Evolutionary conservation across 2,329 filamentous ascomycete genomes (phyloP).

Genomic region (Apiospora phragmitis): DNA sequence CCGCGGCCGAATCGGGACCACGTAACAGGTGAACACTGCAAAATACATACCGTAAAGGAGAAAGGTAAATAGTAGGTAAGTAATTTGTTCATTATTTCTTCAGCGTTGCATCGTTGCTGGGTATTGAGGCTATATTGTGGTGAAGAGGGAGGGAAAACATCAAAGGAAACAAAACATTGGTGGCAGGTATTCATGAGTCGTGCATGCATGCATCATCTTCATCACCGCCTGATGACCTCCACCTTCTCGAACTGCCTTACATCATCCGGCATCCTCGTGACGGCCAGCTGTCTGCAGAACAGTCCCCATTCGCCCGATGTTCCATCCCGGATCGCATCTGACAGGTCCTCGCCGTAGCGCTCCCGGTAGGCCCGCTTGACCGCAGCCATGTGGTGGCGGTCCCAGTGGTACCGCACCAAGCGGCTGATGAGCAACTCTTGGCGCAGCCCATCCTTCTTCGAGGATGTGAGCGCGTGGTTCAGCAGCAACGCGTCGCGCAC

Average conservation of each 20-base stretch:
- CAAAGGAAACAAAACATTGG: neutral
- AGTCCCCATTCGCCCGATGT: slow-evolving; percentile 75
- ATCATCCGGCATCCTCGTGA: slow-evolving; percentile 60
- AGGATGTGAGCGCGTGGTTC: slow-evolving; percentile 82
- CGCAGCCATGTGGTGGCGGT: slow-evolving; percentile 74
- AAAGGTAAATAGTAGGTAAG: neutral
- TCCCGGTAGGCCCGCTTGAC: slow-evolving; percentile 80
- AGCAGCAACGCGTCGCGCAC: slow-evolving; percentile 90
- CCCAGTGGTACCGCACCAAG: slow-evolving; percentile 90
- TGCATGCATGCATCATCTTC: neutral
- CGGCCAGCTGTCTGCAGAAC: slow-evolving; percentile 72
- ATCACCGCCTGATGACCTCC: slow-evolving; percentile 21
- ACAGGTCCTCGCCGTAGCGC: slow-evolving; percentile 73
- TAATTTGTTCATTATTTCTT: neutral
- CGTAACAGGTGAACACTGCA: neutral
- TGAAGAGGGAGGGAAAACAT: neutral
- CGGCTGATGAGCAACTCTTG: slow-evolving; percentile 86
- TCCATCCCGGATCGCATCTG: slow-evolving; percentile 76
- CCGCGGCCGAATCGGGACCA: neutral
- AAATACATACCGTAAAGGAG: neutral
- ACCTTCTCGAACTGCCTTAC: slow-evolving; percentile 53
- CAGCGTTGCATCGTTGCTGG: neutral
- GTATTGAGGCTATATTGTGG: neutral
- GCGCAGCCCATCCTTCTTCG: slow-evolving; percentile 69
- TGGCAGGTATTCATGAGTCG: neutral